Percentiles rank a stretch among this genome's conserved stretches.
These are phyloP conservation scores for Diaporthe batatas DNA, from an alignment of 2,329 filamentous ascomycete genomes.

Conservation along the genomic window DNA sequence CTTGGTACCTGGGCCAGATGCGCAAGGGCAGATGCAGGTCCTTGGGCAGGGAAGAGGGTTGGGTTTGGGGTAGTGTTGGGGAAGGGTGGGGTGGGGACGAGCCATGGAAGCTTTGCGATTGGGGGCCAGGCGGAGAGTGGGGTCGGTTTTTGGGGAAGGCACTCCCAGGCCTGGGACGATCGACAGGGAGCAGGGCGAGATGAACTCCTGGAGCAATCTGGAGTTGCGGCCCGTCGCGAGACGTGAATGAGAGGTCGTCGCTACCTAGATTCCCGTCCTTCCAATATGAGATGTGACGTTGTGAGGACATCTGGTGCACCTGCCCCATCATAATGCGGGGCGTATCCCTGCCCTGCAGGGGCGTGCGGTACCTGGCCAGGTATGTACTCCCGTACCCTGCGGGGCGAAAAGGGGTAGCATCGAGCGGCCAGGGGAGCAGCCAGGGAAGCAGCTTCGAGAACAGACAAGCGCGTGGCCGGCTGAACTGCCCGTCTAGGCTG, in stretches of 20 bases:
- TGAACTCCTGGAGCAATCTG: slow-evolving; percentile 36
- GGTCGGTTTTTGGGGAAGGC: neutral
- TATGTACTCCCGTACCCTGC: too few relatives aligned
- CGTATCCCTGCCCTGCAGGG: neutral
- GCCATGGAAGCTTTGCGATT: slow-evolving; percentile 28
- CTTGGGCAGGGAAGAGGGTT: neutral
- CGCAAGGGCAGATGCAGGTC: slow-evolving; percentile 25
- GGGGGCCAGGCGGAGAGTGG: neutral
- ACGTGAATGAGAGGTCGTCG: slow-evolving; percentile 4
- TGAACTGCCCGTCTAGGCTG: slow-evolving; percentile 30
- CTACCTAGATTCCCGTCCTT: neutral
- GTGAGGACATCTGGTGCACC: neutral
- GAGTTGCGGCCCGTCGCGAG: slow-evolving; percentile 42
- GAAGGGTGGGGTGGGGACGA: neutral
- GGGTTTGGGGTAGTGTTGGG: slow-evolving; percentile 11
- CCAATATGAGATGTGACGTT: neutral
- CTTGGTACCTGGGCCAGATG: neutral
- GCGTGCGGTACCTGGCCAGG: neutral
- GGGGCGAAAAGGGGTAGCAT: slow-evolving; percentile 25
- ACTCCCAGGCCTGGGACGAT: slow-evolving; percentile 3
- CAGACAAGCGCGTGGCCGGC: slow-evolving; percentile 4
- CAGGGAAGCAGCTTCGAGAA: slow-evolving; percentile 28
- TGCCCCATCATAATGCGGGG: neutral
- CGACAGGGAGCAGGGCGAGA: slow-evolving; percentile 31
- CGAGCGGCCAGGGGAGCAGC: neutral